Evolutionary conservation across 83 land plant species (phyloP).

Genomic region (Isoetes engelmannii): DNA sequence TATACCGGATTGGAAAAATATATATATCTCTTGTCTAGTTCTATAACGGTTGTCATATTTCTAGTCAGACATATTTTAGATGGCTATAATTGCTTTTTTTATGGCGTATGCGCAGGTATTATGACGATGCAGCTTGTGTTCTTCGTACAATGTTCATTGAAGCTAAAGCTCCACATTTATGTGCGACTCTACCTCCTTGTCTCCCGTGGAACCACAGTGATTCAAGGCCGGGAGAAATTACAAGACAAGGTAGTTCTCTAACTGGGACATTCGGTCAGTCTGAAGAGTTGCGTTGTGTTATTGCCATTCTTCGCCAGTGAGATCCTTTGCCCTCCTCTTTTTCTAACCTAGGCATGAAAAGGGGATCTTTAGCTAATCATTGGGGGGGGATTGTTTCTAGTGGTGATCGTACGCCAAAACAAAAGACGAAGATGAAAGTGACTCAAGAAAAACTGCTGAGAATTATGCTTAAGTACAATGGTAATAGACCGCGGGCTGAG

Average conservation of each 20-base stretch:
- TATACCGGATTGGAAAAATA: no score
- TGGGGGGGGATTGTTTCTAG: conserved; percentile 30
- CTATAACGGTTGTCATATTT: no score
- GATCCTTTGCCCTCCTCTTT: conserved; percentile 11
- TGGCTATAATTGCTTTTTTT: background rate
- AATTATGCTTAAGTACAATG: conserved; percentile 93
- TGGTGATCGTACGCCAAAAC: conserved; percentile 99
- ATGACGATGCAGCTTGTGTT: conserved; percentile 99
- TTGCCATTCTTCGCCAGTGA: conserved; percentile 92
- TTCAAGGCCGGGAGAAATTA: conserved; percentile 35
- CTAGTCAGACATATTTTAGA: no score
- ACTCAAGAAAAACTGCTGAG: conserved; percentile 87
- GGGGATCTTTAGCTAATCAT: background rate
- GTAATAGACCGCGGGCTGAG: conserved; percentile 91
- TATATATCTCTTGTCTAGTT: no score
- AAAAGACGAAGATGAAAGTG: conserved; percentile 96
- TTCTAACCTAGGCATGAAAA: background rate
- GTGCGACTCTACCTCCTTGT: conserved; percentile 72
- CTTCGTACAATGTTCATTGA: conserved; percentile 92
- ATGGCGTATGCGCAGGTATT: conserved; percentile 47
- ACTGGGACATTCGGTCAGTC: conserved; percentile 89
- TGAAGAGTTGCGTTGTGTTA: conserved; percentile 97
- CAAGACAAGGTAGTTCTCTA: conserved; percentile 91
- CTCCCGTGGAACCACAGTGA: conserved; percentile 92
- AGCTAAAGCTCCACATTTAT: conserved; percentile 95